Percentiles rank a stretch among this genome's conserved stretches.
phyloP scores from a whole-genome alignment of 495 filamentous ascomycete genomes.

The Aspergillus conjunctus region DNA sequence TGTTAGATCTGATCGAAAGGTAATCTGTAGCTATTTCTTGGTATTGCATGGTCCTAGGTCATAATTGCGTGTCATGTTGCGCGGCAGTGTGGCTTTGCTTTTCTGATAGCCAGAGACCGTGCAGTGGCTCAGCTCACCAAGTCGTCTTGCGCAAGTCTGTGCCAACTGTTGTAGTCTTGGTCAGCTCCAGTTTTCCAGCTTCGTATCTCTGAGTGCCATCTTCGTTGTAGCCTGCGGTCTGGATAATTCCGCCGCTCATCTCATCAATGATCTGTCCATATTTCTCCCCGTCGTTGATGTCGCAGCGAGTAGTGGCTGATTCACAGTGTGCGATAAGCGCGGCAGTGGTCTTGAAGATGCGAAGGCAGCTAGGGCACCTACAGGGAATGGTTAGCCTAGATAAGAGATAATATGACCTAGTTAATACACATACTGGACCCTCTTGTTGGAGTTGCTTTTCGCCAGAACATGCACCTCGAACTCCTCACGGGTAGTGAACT shows the following conservation, averaged over 20 bases:
- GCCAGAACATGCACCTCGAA: constrained; percentile 31
- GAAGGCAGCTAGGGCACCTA: constrained; percentile 49
- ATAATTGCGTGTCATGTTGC: no score
- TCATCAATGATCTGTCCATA: constrained; percentile 49
- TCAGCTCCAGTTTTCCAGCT: constrained; percentile 20
- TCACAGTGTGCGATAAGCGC: constrained; percentile 56
- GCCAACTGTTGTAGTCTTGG: constrained; percentile 5
- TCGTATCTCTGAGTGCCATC: constrained; percentile 34
- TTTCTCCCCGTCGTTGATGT: constrained; percentile 34
- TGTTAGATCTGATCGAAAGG: no score
- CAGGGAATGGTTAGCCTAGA: not conserved
- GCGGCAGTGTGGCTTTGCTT: not conserved
- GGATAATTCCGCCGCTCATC: constrained; percentile 52
- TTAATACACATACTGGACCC: constrained; percentile 22
- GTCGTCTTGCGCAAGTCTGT: not conserved
- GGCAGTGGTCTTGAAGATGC: constrained; percentile 43
- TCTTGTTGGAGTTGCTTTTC: constrained; percentile 18
- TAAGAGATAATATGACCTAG: not conserved
- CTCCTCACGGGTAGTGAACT: constrained; percentile 11
- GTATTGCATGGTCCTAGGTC: no score
- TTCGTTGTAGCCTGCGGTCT: constrained; percentile 26
- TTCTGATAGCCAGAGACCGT: not conserved
- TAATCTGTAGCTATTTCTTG: no score
- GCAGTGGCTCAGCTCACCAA: not conserved
- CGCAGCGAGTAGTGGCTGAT: constrained; percentile 42